A percentile compares a stretch with the other conserved stretches of the same genome.
These are phyloP conservation scores for Monascus purpureus DNA, from an alignment of 495 filamentous ascomycete genomes.

Conservation along the genomic window DNA sequence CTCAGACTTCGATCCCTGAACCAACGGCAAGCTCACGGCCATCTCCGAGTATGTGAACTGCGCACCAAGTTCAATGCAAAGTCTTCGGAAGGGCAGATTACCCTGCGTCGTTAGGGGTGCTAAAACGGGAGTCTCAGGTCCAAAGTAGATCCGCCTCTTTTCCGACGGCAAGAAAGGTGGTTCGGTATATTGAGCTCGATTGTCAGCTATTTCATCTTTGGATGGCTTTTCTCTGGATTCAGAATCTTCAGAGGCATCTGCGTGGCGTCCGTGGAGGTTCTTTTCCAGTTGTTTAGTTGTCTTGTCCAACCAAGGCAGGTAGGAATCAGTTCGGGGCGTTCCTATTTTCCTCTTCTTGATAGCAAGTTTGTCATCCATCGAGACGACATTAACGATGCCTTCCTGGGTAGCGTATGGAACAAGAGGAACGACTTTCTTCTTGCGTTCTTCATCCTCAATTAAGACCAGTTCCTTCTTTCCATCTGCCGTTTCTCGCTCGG, in stretches of 20 bases:
- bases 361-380: slow-evolving; percentile 48
- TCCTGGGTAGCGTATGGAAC: slow-evolving; percentile 30
- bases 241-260: slow-evolving; percentile 4
- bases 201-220: slow-evolving; percentile 41
- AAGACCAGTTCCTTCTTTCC: slow-evolving; percentile 72
- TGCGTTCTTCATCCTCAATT: slow-evolving; percentile 37
- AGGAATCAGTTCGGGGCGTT: slow-evolving; percentile 59
- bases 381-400: slow-evolving; percentile 62
- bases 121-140: slow-evolving; percentile 77
- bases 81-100: slow-evolving; percentile 88
- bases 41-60: slow-evolving; percentile 96
- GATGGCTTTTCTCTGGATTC: slow-evolving; percentile 18
- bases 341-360: slow-evolving; percentile 51
- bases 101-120: slow-evolving; percentile 89
- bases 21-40: slow-evolving; percentile 80
- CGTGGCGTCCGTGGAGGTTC: slow-evolving; percentile 17
- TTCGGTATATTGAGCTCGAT: slow-evolving; percentile 64
- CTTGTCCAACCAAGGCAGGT: slow-evolving; percentile 58
- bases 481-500: slow-evolving; percentile 57
- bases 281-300: slow-evolving; percentile 42
- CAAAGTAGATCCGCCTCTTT: slow-evolving; percentile 86
- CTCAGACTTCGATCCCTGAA: slow-evolving; percentile 84
- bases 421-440: slow-evolving; percentile 21
- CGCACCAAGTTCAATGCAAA: slow-evolving; percentile 82
- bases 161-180: slow-evolving; percentile 81